Evolutionary conservation across 1,284 basidiomycete genomes (phyloP).

Genomic region (Laetiporus sulphureus): DNA sequence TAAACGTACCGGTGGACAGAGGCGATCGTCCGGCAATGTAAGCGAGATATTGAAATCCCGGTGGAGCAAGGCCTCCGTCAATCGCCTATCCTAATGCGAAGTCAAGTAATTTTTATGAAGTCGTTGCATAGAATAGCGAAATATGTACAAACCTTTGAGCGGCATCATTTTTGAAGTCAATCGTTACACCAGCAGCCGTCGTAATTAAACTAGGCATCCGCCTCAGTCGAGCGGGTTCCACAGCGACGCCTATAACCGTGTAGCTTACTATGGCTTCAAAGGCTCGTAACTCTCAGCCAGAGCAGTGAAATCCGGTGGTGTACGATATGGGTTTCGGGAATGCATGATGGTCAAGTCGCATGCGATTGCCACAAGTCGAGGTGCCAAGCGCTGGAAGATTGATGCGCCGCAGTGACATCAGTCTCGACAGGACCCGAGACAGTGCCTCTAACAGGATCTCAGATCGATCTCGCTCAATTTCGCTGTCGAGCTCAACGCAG

Average conservation of each 20-base stretch:
- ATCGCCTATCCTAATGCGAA: slow-evolving; percentile 40
- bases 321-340: slow-evolving; percentile 48
- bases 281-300: slow-evolving; percentile 55
- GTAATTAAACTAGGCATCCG: slow-evolving; percentile 27
- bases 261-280: slow-evolving; percentile 55
- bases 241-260: neutral
- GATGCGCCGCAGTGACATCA: neutral
- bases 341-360: slow-evolving; percentile 40
- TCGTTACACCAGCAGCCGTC: slow-evolving; percentile 33
- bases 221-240: neutral
- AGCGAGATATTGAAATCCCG: slow-evolving; percentile 69
- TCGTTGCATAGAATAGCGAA: neutral
- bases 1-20: slow-evolving; percentile 82
- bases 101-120: too few relatives aligned
- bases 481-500: neutral
- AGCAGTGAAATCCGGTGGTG: slow-evolving; percentile 54
- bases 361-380: neutral
- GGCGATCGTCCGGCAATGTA: slow-evolving; percentile 57
- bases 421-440: neutral
- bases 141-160: slow-evolving; percentile 53
- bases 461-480: neutral
- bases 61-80: slow-evolving; percentile 72
- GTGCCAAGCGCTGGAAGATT: neutral
- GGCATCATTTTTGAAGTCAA: slow-evolving; percentile 68
- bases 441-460: neutral